phyloP scores from a whole-genome alignment of 1,139 yeast genomes.

The Magnusiomyces clavatus region DNA sequence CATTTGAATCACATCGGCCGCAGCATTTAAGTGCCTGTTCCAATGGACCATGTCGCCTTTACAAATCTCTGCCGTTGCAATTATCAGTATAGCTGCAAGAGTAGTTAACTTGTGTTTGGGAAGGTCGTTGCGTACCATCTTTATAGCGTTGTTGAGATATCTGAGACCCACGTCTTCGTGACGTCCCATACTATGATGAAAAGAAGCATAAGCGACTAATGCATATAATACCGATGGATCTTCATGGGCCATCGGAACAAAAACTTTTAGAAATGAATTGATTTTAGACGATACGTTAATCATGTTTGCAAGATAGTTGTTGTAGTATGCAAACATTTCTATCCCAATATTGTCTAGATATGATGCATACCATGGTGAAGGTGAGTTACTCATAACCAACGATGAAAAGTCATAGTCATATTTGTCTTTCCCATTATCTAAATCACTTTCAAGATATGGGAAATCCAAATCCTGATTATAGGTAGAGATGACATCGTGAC shows the following conservation, averaged over 20 bases:
- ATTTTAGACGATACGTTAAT: slow-evolving; percentile 64
- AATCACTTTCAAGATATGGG: background rate
- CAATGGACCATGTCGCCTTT: slow-evolving; percentile 68
- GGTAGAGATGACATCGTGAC: background rate
- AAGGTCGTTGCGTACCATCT: slow-evolving; percentile 18
- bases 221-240: slow-evolving; percentile 63
- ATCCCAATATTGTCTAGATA: slow-evolving; percentile 39
- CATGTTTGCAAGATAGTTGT: slow-evolving; percentile 48
- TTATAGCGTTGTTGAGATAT: slow-evolving; percentile 29
- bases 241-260: slow-evolving; percentile 66
- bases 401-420: background rate
- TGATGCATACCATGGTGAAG: slow-evolving; percentile 18
- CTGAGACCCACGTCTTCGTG: slow-evolving; percentile 32
- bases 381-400: background rate
- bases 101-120: slow-evolving; percentile 31
- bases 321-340: slow-evolving; percentile 58
- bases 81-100: slow-evolving; percentile 57
- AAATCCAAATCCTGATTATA: background rate
- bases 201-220: slow-evolving; percentile 72
- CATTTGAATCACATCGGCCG: slow-evolving; percentile 47
- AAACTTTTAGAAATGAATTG: slow-evolving; percentile 64
- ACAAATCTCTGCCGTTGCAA: slow-evolving; percentile 68
- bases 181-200: slow-evolving; percentile 44
- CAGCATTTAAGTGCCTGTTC: slow-evolving; percentile 55
- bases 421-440: background rate